A percentile compares a stretch with the other conserved stretches of the same genome.
phyloP scores from a whole-genome alignment of 1,284 basidiomycete species.

The Malassezia yamatoensis region DNA sequence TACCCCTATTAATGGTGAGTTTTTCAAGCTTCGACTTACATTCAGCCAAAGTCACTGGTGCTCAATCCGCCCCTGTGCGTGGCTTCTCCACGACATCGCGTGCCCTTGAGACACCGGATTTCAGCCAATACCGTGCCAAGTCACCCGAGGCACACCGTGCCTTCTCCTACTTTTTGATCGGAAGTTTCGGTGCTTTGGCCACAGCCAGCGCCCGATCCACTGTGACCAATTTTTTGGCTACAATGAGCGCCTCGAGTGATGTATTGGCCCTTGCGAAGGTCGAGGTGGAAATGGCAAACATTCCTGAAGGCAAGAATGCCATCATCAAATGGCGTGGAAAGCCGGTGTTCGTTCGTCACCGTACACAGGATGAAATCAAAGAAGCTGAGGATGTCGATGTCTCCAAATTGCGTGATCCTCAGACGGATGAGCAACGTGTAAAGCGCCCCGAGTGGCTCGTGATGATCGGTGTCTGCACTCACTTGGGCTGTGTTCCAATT shows the following conservation, averaged over 20 bases:
- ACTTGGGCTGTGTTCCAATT: conserved; percentile 97
- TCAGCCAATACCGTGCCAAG: conserved; percentile 67
- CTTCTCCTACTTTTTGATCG: conserved; percentile 94
- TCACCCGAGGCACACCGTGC: conserved; percentile 64
- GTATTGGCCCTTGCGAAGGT: conserved; percentile 96
- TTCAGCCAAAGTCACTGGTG: conserved; percentile 11
- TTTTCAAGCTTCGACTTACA: background rate
- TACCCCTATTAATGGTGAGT: conserved; percentile 62
- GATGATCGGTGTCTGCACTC: conserved; percentile 69
- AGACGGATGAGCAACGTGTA: conserved; percentile 74
- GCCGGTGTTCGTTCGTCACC: conserved; percentile 97
- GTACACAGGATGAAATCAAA: conserved; percentile 81
- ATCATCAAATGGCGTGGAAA: conserved; percentile 78
- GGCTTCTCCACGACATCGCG: conserved; percentile 38
- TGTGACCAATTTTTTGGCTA: conserved; percentile 85
- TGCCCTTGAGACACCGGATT: conserved; percentile 59
- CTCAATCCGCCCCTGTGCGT: conserved; percentile 16
- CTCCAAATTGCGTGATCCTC: conserved; percentile 80
- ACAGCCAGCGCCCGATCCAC: conserved; percentile 89
- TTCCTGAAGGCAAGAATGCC: conserved; percentile 80
- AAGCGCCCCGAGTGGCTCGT: conserved; percentile 88
- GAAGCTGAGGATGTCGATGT: conserved; percentile 79
- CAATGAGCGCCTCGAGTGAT: conserved; percentile 94
- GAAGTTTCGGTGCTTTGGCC: conserved; percentile 82
- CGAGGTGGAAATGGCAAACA: conserved; percentile 78